Evolutionary conservation across 306 rosid genomes (phyloP).

Genomic region (Cicer cuneatum): DNA sequence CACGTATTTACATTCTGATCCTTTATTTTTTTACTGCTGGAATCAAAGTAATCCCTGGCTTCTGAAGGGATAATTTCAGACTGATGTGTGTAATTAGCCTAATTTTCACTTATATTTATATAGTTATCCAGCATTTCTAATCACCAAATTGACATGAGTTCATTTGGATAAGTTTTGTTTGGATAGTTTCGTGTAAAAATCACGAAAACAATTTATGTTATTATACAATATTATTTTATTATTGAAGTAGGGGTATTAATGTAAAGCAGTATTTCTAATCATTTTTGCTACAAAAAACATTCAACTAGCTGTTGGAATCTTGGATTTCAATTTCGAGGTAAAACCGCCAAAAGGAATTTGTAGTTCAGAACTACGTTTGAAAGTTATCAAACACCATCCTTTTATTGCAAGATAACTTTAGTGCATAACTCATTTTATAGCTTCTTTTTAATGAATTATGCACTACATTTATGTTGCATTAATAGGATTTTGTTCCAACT

Average conservation of each 20-base stretch:
- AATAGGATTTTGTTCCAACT: too few relatives aligned
- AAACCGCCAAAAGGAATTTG: not conserved
- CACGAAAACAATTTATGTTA: not conserved
- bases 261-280: not conserved
- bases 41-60: not conserved
- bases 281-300: not conserved
- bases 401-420: not conserved
- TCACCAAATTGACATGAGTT: not conserved
- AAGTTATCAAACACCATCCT: constrained; percentile 11
- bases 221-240: not conserved
- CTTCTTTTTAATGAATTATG: not conserved
- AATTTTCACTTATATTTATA: not conserved
- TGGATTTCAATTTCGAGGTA: not conserved
- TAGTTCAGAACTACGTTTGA: not conserved
- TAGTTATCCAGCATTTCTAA: not conserved
- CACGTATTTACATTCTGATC: constrained; percentile 27
- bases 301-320: not conserved
- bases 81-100: not conserved
- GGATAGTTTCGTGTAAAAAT: not conserved
- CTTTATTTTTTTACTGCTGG: constrained; percentile 19
- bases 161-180: not conserved
- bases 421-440: not conserved
- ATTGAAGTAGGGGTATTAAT: not conserved
- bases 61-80: not conserved
- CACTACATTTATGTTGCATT: too few relatives aligned